phyloP scores from a whole-genome alignment of 2,329 filamentous ascomycete species.

The Fusarium irregulare region DNA sequence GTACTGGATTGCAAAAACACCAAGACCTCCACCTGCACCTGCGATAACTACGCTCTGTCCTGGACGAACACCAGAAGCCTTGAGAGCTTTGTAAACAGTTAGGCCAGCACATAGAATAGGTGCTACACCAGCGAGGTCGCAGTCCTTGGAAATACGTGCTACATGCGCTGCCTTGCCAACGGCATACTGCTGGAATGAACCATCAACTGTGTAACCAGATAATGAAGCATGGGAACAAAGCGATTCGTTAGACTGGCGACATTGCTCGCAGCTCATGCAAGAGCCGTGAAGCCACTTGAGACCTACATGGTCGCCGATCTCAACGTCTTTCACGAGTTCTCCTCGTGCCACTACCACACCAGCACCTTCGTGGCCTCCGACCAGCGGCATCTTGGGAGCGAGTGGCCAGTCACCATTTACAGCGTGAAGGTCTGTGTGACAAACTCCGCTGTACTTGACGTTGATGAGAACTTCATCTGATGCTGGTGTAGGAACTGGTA shows the following conservation, averaged over 20 bases:
- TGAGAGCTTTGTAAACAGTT: slow-evolving; percentile 86
- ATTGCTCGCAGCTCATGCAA: slow-evolving; percentile 84
- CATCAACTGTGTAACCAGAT: slow-evolving; percentile 90
- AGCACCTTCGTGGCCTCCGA: slow-evolving; percentile 81
- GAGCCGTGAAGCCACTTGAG: slow-evolving; percentile 91
- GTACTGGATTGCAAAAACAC: slow-evolving; percentile 81
- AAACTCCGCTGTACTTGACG: slow-evolving; percentile 88
- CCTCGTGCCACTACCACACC: slow-evolving; percentile 83
- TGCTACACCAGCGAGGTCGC: slow-evolving; percentile 77
- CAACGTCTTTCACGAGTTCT: slow-evolving; percentile 77
- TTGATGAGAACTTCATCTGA: slow-evolving; percentile 90
- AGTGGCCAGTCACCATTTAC: slow-evolving; percentile 90
- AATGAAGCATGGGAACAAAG: slow-evolving; percentile 78
- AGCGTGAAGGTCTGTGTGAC: slow-evolving; percentile 81
- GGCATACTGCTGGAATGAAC: slow-evolving; percentile 88
- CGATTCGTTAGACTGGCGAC: slow-evolving; percentile 80
- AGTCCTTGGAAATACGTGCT: slow-evolving; percentile 79
- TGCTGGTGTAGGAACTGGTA: slow-evolving; percentile 80
- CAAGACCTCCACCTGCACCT: slow-evolving; percentile 83
- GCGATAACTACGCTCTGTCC: slow-evolving; percentile 84
- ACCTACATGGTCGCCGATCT: slow-evolving; percentile 84
- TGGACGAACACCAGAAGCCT: slow-evolving; percentile 77
- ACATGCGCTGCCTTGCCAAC: slow-evolving; percentile 86
- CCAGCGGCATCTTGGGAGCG: slow-evolving; percentile 78
- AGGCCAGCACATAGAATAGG: slow-evolving; percentile 86